Evolutionary conservation across 371 early-diverging fungal species (phyloP), one percentile per base, ranked within the genome.

Genomic region (Ordospora pajunii): DNA sequence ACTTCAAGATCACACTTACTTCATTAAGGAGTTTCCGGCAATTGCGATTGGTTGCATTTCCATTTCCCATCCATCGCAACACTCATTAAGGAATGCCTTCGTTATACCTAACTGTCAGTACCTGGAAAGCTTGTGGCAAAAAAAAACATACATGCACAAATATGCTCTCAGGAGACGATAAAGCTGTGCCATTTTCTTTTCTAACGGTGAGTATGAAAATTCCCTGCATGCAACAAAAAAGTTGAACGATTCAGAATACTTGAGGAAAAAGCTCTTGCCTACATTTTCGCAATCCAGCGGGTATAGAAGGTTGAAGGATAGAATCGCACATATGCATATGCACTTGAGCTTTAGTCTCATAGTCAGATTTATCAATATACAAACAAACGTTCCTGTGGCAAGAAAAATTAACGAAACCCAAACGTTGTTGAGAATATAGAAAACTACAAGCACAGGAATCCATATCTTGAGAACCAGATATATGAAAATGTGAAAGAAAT

Each of bases 191-290:
- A 37, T n/a, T 40, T 37, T 58, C n/a, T 58, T 40, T 37, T 17
- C 40, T 17, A 19, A 11, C 17, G 27, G 19, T 58, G 58, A 27
- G 7, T 32, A 19, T 1, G 58, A 32, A 14, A 58, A 25, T 25
- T 58, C 37, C 58, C 58, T 32, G 37, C 58, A 58, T 37, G 58
- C 58, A 58, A 58, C 58, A 14, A 58, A 40, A 37, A 58, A 37
- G 37, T 58, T 58, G 37, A 58, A 58, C 19, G 58, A 58, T 40
- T 58, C 58, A 17, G 58, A 58, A 12, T 27, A 58, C n/a, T 40
- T 32, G 19, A 58, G 58, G n/a, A 58, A 58, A 37, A 58, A 58
- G 58, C 58, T 58, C n/a, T 58, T 58, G 14, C 19, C n/a, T n/a
- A 12, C 17, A 19, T 7, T 2, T 14, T 58, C 58, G 7, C 19